phyloP scores from a whole-genome alignment of 345 rosid genomes.

The Citrus sinensis region DVS_A1.0 CM039162.1:25649501-25650000 shows the following conservation, averaged over 20 bases:
- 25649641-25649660: slow-evolving; percentile 54
- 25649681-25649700: slow-evolving; percentile 86
- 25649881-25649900: slow-evolving; percentile 76
- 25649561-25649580: too few species aligned
- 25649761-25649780: neutral
- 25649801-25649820: slow-evolving; percentile 41
- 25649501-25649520: too few species aligned
- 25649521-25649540: too few species aligned
- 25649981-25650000: slow-evolving; percentile 38
- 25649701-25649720: slow-evolving; percentile 58
- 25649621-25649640: slow-evolving; percentile 39
- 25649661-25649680: slow-evolving; percentile 88
- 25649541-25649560: too few species aligned
- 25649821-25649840: slow-evolving; percentile 59
- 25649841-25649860: slow-evolving; percentile 74
- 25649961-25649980: slow-evolving; percentile 47
- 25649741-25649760: neutral
- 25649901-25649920: slow-evolving; percentile 56
- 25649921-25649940: slow-evolving; percentile 58
- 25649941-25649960: slow-evolving; percentile 54
- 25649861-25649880: slow-evolving; percentile 68
- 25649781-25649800: neutral
- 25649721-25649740: slow-evolving; percentile 71
- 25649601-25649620: slow-evolving; percentile 25
- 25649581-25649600: too few species aligned